phyloP scores from a whole-genome alignment of 192 early-diverging fungal genomes.

The Rhizophlyctis rosea region DNA sequence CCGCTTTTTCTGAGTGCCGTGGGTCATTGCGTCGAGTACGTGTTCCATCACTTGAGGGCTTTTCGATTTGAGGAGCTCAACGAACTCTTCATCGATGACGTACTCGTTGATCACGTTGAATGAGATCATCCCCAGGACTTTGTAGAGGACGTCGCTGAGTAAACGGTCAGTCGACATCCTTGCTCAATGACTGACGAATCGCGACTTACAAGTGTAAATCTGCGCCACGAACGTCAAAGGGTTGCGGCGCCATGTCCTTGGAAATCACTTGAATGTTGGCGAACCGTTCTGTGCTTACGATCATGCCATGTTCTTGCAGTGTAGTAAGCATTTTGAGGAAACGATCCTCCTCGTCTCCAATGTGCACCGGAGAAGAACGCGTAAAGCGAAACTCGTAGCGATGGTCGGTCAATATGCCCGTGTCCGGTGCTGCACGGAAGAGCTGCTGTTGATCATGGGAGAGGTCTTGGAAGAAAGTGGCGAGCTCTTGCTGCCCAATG shows the following conservation, averaged over 20 bases:
- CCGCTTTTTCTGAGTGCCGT: neutral
- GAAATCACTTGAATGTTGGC: neutral
- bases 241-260: slow-evolving; percentile 7
- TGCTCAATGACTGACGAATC: neutral
- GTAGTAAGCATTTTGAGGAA: slow-evolving; percentile 7
- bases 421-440: slow-evolving; percentile 6
- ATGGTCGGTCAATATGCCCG: slow-evolving; percentile 17
- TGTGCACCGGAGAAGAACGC: neutral
- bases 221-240: slow-evolving; percentile 14
- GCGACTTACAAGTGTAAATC: slow-evolving; percentile 14
- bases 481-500: slow-evolving; percentile 4
- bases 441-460: neutral
- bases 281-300: neutral
- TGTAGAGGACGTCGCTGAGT: slow-evolving; percentile 17
- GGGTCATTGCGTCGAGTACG: slow-evolving; percentile 16
- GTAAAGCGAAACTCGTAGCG: slow-evolving; percentile 12
- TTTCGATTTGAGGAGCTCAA: slow-evolving; percentile 3
- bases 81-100: slow-evolving; percentile 21
- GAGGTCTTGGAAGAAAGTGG: neutral
- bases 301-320: slow-evolving; percentile 9
- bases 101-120: slow-evolving; percentile 15
- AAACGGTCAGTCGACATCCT: neutral
- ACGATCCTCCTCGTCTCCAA: neutral
- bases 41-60: slow-evolving; percentile 10
- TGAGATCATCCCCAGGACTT: slow-evolving; percentile 18